Conservation (phyloP, 805 yeast species). For the Gaillardinia entomophila region DNA sequence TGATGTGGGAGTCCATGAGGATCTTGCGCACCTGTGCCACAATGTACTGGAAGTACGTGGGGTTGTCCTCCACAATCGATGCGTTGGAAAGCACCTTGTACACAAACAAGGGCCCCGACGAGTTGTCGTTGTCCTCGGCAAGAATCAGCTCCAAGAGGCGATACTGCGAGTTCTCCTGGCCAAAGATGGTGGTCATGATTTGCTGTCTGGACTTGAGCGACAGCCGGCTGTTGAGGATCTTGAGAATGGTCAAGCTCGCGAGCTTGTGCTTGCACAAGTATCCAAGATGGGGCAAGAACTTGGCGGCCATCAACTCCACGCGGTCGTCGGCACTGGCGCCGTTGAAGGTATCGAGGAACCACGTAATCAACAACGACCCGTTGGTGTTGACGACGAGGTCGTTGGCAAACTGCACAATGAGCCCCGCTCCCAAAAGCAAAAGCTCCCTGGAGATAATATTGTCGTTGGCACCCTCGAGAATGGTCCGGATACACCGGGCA, state of each 20-base stretch:
- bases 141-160: slow-evolving; percentile 50
- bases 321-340: slow-evolving; percentile 42
- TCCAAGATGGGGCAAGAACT: slow-evolving; percentile 56
- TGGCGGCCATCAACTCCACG: slow-evolving; percentile 58
- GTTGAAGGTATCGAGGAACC: slow-evolving; percentile 80
- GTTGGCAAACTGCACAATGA: slow-evolving; percentile 72
- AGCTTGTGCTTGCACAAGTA: slow-evolving; percentile 72
- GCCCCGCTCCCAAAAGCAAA: slow-evolving; percentile 63
- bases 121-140: slow-evolving; percentile 56
- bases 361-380: slow-evolving; percentile 84
- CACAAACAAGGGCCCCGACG: slow-evolving; percentile 51
- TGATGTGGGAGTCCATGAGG: slow-evolving; percentile 52
- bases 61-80: slow-evolving; percentile 26
- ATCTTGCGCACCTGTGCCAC: slow-evolving; percentile 57
- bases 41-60: slow-evolving; percentile 47
- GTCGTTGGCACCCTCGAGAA: slow-evolving; percentile 73
- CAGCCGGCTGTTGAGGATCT: slow-evolving; percentile 64
- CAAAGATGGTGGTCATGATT: slow-evolving; percentile 64
- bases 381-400: slow-evolving; percentile 77
- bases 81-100: slow-evolving; percentile 77
- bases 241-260: slow-evolving; percentile 77
- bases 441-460: slow-evolving; percentile 48
- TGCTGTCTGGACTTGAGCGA: slow-evolving; percentile 57
- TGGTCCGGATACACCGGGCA: slow-evolving; percentile 90
- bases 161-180: slow-evolving; percentile 23